phyloP scores from a whole-genome alignment of 2,329 filamentous ascomycete genomes.

The Purpureocillium takamizusanense region DNA sequence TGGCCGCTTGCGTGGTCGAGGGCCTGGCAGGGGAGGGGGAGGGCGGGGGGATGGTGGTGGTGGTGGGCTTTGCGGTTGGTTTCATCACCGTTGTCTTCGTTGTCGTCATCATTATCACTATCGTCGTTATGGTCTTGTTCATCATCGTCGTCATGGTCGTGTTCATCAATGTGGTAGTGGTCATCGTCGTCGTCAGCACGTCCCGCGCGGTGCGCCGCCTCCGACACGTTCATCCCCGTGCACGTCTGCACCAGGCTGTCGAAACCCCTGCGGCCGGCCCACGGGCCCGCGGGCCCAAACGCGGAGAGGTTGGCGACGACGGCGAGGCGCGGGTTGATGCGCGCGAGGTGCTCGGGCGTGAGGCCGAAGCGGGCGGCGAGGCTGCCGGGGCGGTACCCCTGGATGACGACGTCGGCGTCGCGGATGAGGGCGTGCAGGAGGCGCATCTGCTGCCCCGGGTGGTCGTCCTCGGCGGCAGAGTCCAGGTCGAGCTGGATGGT shows the following conservation, averaged over 20 bases:
- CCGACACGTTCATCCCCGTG: constrained; percentile 45
- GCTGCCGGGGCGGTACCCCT: constrained; percentile 55
- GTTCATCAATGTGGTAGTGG: too few relatives aligned
- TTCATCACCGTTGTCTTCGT: too few relatives aligned
- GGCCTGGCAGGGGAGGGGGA: constrained; percentile 38
- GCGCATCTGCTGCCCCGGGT: constrained; percentile 15
- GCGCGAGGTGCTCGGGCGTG: constrained; percentile 23
- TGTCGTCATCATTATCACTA: too few relatives aligned
- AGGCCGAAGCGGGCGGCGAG: constrained; percentile 11
- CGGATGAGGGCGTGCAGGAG: constrained; percentile 39
- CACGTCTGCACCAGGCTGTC: constrained; percentile 44
- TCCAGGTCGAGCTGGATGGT: constrained; percentile 53
- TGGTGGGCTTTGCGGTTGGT: constrained; percentile 11
- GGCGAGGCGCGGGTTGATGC: constrained; percentile 31
- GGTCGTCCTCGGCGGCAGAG: constrained; percentile 33
- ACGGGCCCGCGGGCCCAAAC: constrained; percentile 36
- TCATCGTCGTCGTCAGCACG: constrained; percentile 9
- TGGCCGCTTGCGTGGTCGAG: constrained; percentile 48
- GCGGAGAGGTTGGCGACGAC: constrained; percentile 44
- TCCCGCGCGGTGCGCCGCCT: constrained; percentile 34
- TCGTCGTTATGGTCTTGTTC: too few relatives aligned
- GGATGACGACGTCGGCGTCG: constrained; percentile 52
- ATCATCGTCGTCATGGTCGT: too few relatives aligned
- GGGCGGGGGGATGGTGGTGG: constrained; percentile 21
- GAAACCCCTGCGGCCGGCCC: constrained; percentile 36